These are phyloP conservation scores for Ceratocystis cubensis DNA, from an alignment of 2,329 filamentous ascomycete species.

Conservation along the genomic window DNA sequence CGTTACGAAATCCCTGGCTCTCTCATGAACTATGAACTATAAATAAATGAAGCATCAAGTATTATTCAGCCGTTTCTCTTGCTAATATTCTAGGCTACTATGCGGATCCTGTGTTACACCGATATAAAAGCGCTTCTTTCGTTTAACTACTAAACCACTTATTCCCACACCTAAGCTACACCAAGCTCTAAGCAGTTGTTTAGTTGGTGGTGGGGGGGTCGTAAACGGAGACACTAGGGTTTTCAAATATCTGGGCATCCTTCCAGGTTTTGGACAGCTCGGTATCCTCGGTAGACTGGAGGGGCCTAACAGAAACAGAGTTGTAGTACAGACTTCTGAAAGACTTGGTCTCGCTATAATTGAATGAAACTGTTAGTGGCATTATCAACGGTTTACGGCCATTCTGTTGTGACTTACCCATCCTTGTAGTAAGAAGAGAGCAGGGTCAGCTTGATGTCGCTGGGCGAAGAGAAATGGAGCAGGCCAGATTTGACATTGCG, in stretches of 20 bases:
- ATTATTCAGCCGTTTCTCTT: too few relatives aligned
- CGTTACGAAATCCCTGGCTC: too few relatives aligned
- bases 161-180: neutral
- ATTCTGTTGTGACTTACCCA: neutral
- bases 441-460: constrained; percentile 8
- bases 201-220: neutral
- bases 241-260: neutral
- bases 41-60: too few relatives aligned
- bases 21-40: too few relatives aligned
- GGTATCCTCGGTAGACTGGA: neutral
- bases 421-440: constrained; percentile 11
- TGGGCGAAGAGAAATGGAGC: constrained; percentile 6
- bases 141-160: neutral
- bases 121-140: neutral
- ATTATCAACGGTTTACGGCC: neutral
- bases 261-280: neutral
- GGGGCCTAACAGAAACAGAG: neutral
- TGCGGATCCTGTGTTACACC: neutral
- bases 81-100: too few relatives aligned
- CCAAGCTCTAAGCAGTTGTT: neutral
- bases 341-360: constrained; percentile 2
- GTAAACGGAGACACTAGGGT: constrained; percentile 3
- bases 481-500: constrained; percentile 13
- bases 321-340: constrained; percentile 12
- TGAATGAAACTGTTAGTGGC: neutral